Evolutionary conservation across 495 filamentous ascomycete species (phyloP), one percentile per base, ranked within the genome.

Genomic region (Entonaema liquescens): DNA sequence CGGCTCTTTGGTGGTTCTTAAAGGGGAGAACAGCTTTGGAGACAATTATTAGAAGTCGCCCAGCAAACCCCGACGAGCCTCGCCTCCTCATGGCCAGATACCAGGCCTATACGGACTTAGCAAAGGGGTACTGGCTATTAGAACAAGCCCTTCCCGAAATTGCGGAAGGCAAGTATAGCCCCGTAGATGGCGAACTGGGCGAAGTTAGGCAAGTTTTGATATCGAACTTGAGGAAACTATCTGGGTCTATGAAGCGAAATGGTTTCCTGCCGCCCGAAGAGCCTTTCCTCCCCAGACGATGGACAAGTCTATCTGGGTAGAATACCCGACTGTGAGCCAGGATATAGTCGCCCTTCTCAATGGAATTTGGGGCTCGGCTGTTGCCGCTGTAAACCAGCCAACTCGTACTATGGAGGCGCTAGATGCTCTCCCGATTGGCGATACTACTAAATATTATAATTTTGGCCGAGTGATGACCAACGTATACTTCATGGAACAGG

Each of bases 1-100:
- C 88, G 49, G 88, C 88, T 17, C 77, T 91, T 2, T 97, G 94
- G 94, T 97, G 94, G 94, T 97, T 97, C 72, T 74, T 96, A 64
- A 88, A 85, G 36, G 94, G 92, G 58, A 88, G 93, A 70, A 84
- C 88, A 50, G 85, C 87, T 5, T 81, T 97, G 53, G 93, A 97
- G 79, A 80, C 79, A 9, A 84, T 89, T 61, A 89, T 93, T 50
- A 86, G 92, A 60, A 85, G 86, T 35, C 86, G 85, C 7, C 85
- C 89, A 8, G 73, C 83, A 1, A 83, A 78, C 29, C 77, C 87
- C 1, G 81, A 81, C 17, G 82, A 82, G 13, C 67, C 70, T 2
- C 75, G 75, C 6, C 70, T 67, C 36, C 68, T 77, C 25, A 77
- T 84, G 38, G 75, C 79, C 17, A 82, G 82, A 53, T 83, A 89